These are phyloP conservation scores for Agroathelia rolfsii DNA, from an alignment of 1,284 basidiomycete species.

Conservation along the genomic window DNA sequence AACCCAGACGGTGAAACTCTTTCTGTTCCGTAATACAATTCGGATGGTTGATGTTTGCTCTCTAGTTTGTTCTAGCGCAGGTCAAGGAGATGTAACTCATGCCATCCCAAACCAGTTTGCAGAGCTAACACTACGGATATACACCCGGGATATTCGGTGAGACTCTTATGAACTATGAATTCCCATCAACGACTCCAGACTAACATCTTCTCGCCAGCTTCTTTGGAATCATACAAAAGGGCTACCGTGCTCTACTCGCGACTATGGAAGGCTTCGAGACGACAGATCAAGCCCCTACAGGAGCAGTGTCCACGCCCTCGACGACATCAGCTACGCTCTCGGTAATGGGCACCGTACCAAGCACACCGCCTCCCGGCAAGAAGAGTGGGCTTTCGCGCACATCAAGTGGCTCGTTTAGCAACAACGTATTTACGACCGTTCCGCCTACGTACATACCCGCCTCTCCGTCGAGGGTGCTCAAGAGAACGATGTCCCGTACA, in stretches of 20 bases:
- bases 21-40: background rate
- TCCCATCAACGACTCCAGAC: background rate
- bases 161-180: conserved; percentile 9
- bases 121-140: conserved; percentile 56
- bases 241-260: conserved; percentile 46
- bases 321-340: conserved; percentile 26
- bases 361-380: conserved; percentile 18
- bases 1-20: conserved; percentile 25
- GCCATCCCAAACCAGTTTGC: no score
- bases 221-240: conserved; percentile 53
- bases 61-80: no score
- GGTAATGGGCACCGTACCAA: conserved; percentile 10
- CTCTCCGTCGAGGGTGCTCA: no score
- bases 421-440: conserved; percentile 17
- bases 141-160: conserved; percentile 47
- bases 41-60: conserved; percentile 9
- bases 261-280: conserved; percentile 21
- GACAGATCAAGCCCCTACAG: conserved; percentile 10
- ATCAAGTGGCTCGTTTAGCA: conserved; percentile 13
- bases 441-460: no score
- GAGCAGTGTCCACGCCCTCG: conserved; percentile 18
- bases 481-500: no score
- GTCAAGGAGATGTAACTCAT: no score
- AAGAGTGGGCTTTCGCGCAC: conserved; percentile 27
- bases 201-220: conserved; percentile 22